Evolutionary conservation across 176 grass and related monocot genomes (phyloP), one percentile per base, ranked within the genome.

Genomic region (Coix lacrymajobi): DNA sequence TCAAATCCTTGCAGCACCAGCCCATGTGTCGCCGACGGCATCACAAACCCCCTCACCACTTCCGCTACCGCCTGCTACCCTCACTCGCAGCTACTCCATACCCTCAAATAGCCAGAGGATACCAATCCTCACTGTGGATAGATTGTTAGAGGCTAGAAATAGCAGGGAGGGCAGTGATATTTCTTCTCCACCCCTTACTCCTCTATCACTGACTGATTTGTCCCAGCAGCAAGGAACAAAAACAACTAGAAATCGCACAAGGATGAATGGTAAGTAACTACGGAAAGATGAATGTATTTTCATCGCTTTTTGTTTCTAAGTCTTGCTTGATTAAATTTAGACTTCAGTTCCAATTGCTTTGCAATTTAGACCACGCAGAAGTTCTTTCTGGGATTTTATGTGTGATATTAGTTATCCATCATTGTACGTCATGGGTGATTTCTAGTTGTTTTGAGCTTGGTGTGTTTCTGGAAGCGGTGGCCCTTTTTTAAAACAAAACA

Each of bases 71-170:
- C 90, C 92, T 45, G 65, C 87, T 24, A 69, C 87, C 9, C 86
- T 94, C 34, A 36, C 41, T 63, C 84, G 92, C 36, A 94, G 92
- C 49, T 91, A 81, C 20, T 94, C 92, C 26, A 91, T 85, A 89
- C 92, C 92, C 6, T 91, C 95, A 5, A 84, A 87, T 71, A 85
- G 88, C 85, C 90, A 91, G 83, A 94, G 90, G 77, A 94, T 81
- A 76, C 83, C 89, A n/a, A 76, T 90, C 40, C 30, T 88, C 80
- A 84, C 83, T 57, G 90, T 84, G 71, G 48, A 83, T 49, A 90
- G 45, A 54, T 83, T 94, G 75, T 81, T 91, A 49, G 90, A 87
- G 70, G 45, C 76, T 76, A 85, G 73, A 71, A 64, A 81, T n/a
- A 90, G 85, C 69, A 67, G 82, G 64, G 82, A 86, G 10, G 43